Evolutionary conservation across 2,329 filamentous ascomycete species (phyloP), one percentile per base, ranked within the genome.

Genomic region (Epichloe glyceriae): DNA sequence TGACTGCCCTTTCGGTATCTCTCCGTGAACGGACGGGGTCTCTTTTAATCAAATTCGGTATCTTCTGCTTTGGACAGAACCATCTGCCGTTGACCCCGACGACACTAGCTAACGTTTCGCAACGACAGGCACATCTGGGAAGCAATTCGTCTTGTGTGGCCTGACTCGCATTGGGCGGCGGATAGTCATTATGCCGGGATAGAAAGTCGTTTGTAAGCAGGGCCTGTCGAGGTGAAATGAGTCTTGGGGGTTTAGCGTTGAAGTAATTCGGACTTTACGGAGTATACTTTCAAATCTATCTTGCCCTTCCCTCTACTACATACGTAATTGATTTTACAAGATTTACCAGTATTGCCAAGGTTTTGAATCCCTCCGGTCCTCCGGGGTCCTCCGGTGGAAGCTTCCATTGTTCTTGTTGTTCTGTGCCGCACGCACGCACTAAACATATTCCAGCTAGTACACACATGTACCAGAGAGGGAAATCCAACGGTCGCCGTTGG

Each of bases 121-220:
- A 55, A 56, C 54, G 52, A 58, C 57, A 88, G 87, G 55, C 86
- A 95, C 66, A 91, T 97, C 54, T 96, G 89, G 88, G 91, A 97
- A 69, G 91, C 89, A 26, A 82, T 98, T 64, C 82, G 85, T 53
- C 75, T 85, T 56, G 85, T 98, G 56, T 98, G 93, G 93, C 93
- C 93, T 2, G 88, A 95, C 60, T 83, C 79, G 40, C 79, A 85
- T 59, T 95, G 89, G 86, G 86, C 88, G 19, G 82, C 83, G 53
- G 82, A 88, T 61, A 77, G 82, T 59, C 78, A 70, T 52, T 75
- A 81, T 67, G 76, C 81, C 53, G 78, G 80, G 44, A 73, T 93
- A 53, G 88, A 95, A 69, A 90, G 86, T 66, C 80, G 86, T 58
- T 70, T 96, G 68, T 95, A 75, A 73, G 58, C 11, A 19, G 15